Percentiles rank a stretch among this genome's conserved stretches.
Evolutionary conservation across 2,329 filamentous ascomycete genomes (phyloP).

Genomic region (Hymenoscyphus repandus): DNA sequence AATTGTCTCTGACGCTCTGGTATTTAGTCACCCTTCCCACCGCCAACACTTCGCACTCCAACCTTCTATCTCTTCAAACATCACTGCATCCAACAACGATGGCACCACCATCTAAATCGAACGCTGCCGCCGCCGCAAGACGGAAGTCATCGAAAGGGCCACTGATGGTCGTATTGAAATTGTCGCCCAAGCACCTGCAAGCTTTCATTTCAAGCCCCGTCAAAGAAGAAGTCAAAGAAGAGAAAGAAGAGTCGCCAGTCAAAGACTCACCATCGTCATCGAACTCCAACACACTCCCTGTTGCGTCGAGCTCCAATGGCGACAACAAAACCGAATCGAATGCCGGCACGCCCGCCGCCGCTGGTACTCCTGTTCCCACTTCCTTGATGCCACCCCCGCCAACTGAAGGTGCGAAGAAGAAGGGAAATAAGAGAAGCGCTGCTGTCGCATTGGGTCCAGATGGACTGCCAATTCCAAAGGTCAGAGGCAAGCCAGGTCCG

Average conservation of each 20-base stretch:
- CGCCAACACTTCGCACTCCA: conserved; percentile 1
- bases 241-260: conserved; percentile 36
- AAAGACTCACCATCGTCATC: conserved; percentile 37
- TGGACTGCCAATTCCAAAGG: conserved; percentile 61
- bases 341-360: conserved; percentile 52
- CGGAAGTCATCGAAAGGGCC: conserved; percentile 29
- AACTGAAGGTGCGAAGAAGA: conserved; percentile 63
- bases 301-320: conserved; percentile 38
- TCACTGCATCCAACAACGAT: conserved; percentile 16
- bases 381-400: conserved; percentile 51
- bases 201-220: conserved; percentile 43
- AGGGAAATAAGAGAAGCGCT: conserved; percentile 65
- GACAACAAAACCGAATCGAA: conserved; percentile 56
- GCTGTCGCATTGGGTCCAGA: conserved; percentile 57
- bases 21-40: conserved; percentile 6
- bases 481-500: conserved; percentile 82
- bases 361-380: conserved; percentile 49
- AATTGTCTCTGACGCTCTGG: conserved; percentile 4
- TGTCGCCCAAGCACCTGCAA: conserved; percentile 46
- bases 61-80: neutral
- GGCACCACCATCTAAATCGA: conserved; percentile 23
- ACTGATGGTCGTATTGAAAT: conserved; percentile 47
- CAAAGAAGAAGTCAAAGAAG: conserved; percentile 32
- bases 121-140: conserved; percentile 13
- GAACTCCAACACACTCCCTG: conserved; percentile 32